Conservation (phyloP, 495 filamentous ascomycete genomes). For the Hypoxylon fuscum region DNA sequence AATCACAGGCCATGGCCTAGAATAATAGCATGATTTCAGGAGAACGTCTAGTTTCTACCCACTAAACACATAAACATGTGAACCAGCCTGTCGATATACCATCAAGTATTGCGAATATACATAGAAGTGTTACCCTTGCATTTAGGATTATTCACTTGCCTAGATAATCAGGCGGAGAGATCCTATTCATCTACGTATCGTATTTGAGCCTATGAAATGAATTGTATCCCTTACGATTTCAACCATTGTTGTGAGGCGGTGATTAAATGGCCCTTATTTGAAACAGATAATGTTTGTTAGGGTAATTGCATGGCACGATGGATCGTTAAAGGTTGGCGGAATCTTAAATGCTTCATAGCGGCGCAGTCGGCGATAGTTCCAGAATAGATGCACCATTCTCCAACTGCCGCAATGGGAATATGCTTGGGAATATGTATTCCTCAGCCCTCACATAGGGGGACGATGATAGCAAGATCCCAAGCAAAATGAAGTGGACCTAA, state of each 20-base stretch:
- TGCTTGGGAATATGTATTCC: conserved; percentile 13
- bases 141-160: neutral
- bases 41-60: no score
- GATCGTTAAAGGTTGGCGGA: conserved; percentile 4
- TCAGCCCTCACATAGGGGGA: conserved; percentile 5
- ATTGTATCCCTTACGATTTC: neutral
- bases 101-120: neutral
- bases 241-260: neutral
- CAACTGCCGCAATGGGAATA: conserved; percentile 10
- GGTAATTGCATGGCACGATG: neutral
- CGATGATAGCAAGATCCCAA: neutral
- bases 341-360: conserved; percentile 14
- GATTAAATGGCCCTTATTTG: neutral
- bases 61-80: neutral
- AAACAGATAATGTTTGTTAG: conserved; percentile 14
- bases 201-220: neutral
- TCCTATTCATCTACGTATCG: neutral
- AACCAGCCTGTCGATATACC: neutral
- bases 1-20: neutral
- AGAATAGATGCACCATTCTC: conserved; percentile 3
- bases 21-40: neutral
- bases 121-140: neutral
- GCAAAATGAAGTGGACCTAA: conserved; percentile 4
- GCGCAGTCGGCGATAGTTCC: conserved; percentile 22
- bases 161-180: neutral